Base-by-base conservation (phyloP, 2,329 filamentous ascomycete genomes). In the Cladosporium velox region DNA sequence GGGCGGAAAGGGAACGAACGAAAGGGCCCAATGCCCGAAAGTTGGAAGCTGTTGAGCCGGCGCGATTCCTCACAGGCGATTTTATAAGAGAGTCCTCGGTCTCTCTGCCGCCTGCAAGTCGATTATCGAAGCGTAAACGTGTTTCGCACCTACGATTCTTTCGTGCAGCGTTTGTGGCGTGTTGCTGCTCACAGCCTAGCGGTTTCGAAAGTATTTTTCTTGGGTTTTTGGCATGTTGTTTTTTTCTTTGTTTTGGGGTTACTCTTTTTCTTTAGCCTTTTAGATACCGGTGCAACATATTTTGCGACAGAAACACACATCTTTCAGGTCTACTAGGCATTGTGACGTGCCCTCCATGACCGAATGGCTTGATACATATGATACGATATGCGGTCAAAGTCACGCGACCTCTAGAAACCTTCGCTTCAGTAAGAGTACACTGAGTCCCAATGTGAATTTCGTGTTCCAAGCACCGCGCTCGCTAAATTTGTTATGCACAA, bases 71-170 rank as follows among this genome's bases (percentile, higher is more conserved):
- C 30, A 18, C n/a, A n/a, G 52, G 51, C 3, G 26, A 32, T 54
- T 7, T 21, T 18, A 21, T 54, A 5, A 54, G 52, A 55, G 52
- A 55, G 52, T 32, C 21, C 18, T 32, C 52, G 52, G 52, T 8
- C 52, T 55, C 52, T 55, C 30, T 12, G 2, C 10, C 6, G 7
- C 18, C 52, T 5, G 8, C 30, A 21, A 55, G 32, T 30, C 52
- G 52, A 34, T 11, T 14, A 5, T 24, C 41, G n/a, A 47, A 32
- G 52, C 52, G 52, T 55, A 55, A 55, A 55, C 26, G 30, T 55
- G 52, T 55, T 55, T 55, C 52, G 52, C 52, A 34, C 52, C 52
- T 55, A 30, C 52, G 52, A 34, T 55, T 34, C 52, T 55, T 30
- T 55, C 51, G 26, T 54, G 18, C 51, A 54, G 51, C 51, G 51